A percentile compares a stretch with the other conserved stretches of the same genome.
phyloP scores from a whole-genome alignment of 371 early-diverging fungal species.

The Mortierella sp. region DNA sequence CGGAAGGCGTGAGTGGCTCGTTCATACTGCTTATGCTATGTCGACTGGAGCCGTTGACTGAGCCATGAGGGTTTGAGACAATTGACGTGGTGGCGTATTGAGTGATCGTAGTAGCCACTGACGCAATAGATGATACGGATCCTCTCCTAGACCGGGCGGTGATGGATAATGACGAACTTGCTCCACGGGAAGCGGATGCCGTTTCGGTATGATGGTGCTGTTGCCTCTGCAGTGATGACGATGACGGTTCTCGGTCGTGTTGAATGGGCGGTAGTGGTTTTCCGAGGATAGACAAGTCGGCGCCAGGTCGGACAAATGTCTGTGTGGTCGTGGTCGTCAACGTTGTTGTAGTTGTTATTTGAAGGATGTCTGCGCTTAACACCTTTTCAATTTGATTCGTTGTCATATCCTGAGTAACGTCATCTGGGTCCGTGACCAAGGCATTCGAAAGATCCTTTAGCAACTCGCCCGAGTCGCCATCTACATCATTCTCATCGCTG shows the following conservation, averaged over 20 bases:
- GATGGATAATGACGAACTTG: conserved; percentile 38
- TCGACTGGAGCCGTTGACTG: conserved; percentile 26
- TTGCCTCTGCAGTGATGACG: conserved; percentile 13
- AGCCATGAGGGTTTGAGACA: conserved; percentile 24
- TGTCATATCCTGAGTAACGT: conserved; percentile 51
- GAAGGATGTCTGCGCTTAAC: conserved; percentile 46
- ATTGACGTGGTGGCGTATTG: conserved; percentile 50
- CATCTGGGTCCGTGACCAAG: conserved; percentile 45
- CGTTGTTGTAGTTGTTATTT: conserved; percentile 46
- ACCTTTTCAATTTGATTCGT: conserved; percentile 52
- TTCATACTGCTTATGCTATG: conserved; percentile 8
- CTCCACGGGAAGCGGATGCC: conserved; percentile 28
- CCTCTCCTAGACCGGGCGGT: conserved; percentile 46
- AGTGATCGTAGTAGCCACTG: conserved; percentile 42
- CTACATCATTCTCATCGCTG: conserved; percentile 16
- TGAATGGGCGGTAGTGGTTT: conserved; percentile 43
- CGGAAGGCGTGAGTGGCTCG: conserved; percentile 18
- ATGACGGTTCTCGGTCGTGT: conserved; percentile 17
- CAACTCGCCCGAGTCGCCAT: conserved; percentile 31
- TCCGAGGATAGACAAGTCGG: conserved; percentile 43
- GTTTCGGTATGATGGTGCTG: conserved; percentile 23
- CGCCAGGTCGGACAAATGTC: conserved; percentile 50
- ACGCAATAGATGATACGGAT: conserved; percentile 51
- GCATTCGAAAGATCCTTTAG: conserved; percentile 47
- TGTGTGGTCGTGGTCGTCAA: conserved; percentile 51